Base-by-base conservation (phyloP, 1,284 basidiomycete genomes). In the Entoloma clypeatum region DNA sequence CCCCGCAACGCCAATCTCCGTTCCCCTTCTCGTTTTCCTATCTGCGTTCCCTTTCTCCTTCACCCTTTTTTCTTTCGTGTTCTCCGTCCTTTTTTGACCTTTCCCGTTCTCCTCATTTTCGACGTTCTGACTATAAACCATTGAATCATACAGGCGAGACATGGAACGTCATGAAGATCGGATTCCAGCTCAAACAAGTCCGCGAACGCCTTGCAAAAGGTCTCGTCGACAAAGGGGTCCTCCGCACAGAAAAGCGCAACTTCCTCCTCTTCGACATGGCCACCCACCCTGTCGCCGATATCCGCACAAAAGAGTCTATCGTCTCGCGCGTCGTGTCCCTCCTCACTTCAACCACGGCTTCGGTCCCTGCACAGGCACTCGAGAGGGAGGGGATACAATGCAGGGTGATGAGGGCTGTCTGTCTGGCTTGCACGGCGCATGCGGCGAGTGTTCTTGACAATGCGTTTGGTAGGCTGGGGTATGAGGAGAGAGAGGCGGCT, bases 261-360 rank as follows among this genome's bases (percentile, higher is more conserved):
- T 96, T 96, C 64, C 75, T 96, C 32, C 74, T 96, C n/a, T 96
- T 96, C 64, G 93, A 97, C 69, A 96, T 96, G 93, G 92, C 93
- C 14, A 96, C 93, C 0, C 93, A 96, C 62, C 93, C 93, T 1
- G 86, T 96, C 41, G 89, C 92, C 6, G 93, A 96, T 63, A 77
- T 90, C 18, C 85, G 87, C 44, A 85, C 84, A 10, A 96, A 97
- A 62, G 91, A 93, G 57, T 72, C 76, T 47, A 79, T 96, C 55
- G 74, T 96, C 53, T 68, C 73, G 11, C 84, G 93, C 29, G 75
- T 85, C 26, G 74, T 90, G 26, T 65, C 81, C 5, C 74, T 96
- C 24, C 75, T 96, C 53, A 92, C 91, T 2, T 75, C 86, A 3
- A 81, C 84, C 4, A 94, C 93, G 3, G 77, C 86, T n/a, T 79